A percentile compares a stretch with the other conserved stretches of the same genome.
These are phyloP conservation scores for Penicillium sp. DNA, from an alignment of 2,329 filamentous ascomycete genomes.

Conservation along the genomic window DNA sequence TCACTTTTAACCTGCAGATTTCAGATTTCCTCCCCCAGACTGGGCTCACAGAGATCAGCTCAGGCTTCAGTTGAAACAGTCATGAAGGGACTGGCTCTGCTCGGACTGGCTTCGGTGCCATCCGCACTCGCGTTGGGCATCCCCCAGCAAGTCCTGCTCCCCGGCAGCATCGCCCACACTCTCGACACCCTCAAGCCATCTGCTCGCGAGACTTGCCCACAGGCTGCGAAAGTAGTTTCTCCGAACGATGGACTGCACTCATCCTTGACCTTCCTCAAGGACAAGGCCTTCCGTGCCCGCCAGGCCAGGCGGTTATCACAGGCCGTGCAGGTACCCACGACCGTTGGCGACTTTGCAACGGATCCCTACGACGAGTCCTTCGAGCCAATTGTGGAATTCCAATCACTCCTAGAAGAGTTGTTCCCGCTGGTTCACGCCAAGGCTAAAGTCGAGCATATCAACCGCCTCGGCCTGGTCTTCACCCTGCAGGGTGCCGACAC, in stretches of 20 bases:
- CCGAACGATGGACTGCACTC: slow-evolving; percentile 34
- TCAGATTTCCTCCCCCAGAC: neutral
- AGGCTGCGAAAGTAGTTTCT: slow-evolving; percentile 30
- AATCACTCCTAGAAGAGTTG: slow-evolving; percentile 50
- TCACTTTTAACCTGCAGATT: neutral
- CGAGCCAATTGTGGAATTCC: slow-evolving; percentile 60
- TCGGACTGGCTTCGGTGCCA: slow-evolving; percentile 22
- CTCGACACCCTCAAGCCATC: slow-evolving; percentile 8
- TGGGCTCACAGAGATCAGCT: neutral
- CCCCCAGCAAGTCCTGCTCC: slow-evolving; percentile 30
- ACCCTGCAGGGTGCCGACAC: slow-evolving; percentile 58
- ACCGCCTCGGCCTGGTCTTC: slow-evolving; percentile 64
- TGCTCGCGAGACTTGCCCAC: slow-evolving; percentile 30
- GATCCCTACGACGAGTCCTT: slow-evolving; percentile 62
- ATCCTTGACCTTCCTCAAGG: slow-evolving; percentile 32
- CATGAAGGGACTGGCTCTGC: slow-evolving; percentile 22
- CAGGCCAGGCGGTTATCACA: slow-evolving; percentile 56
- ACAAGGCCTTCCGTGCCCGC: slow-evolving; percentile 33
- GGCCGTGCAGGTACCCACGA: slow-evolving; percentile 59
- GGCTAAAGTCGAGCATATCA: slow-evolving; percentile 57
- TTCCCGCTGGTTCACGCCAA: slow-evolving; percentile 54
- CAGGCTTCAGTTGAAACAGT: neutral
- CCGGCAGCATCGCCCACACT: slow-evolving; percentile 5
- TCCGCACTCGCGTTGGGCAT: slow-evolving; percentile 28
- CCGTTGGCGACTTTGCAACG: slow-evolving; percentile 33